Conservation (phyloP, 306 rosid species). For the Sindora glabra region DNA sequence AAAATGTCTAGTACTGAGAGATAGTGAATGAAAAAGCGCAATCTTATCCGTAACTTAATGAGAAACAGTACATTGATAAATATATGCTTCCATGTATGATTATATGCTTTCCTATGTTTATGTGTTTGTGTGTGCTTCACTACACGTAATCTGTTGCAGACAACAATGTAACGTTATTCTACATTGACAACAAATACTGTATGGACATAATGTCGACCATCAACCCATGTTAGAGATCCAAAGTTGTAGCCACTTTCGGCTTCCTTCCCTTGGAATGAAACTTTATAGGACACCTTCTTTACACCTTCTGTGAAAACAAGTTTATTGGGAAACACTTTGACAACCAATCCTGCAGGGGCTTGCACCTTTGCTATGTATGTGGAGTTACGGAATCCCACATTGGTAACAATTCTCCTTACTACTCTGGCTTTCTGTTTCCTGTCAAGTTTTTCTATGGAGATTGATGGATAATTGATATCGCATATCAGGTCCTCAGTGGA, state of each 20-base stretch:
- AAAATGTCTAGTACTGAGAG: too few species aligned
- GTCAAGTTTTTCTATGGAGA: conserved; percentile 49
- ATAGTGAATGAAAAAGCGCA: too few species aligned
- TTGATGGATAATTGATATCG: conserved; percentile 72
- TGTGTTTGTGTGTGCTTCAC: not conserved
- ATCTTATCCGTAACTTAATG: too few species aligned
- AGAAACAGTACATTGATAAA: too few species aligned
- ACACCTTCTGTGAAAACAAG: conserved; percentile 42
- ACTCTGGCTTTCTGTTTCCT: conserved; percentile 29
- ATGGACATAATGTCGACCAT: conserved; percentile 58
- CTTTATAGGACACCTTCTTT: conserved; percentile 41
- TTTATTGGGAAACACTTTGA: conserved; percentile 55
- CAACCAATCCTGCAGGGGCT: conserved; percentile 54
- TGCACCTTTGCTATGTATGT: conserved; percentile 60
- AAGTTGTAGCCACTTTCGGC: conserved; percentile 67
- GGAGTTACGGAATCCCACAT: conserved; percentile 55
- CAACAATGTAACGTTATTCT: conserved; percentile 13
- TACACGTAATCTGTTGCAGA: not conserved
- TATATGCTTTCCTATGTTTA: too few species aligned
- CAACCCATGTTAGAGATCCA: conserved; percentile 76
- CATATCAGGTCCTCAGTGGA: conserved; percentile 64
- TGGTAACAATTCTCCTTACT: conserved; percentile 65
- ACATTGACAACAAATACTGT: conserved; percentile 64
- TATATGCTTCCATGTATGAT: too few species aligned
- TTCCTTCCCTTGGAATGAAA: conserved; percentile 55